Percentiles rank a stretch among this genome's conserved stretches.
Conservation (phyloP, 805 yeast genomes). For the Yarrowia keelungensis region DNA sequence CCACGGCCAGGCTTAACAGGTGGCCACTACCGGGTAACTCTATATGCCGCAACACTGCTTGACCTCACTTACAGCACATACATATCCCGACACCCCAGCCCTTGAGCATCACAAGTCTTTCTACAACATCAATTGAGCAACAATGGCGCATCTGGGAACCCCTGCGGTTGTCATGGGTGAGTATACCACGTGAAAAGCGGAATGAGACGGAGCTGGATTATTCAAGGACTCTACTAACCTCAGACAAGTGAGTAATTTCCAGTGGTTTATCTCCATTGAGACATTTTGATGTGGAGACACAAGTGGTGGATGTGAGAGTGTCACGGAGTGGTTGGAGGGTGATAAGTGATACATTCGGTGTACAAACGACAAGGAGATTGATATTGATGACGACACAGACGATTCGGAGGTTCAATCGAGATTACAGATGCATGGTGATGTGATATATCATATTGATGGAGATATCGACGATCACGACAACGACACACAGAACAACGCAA, state of each 20-base stretch:
- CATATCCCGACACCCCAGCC: slow-evolving; percentile 25
- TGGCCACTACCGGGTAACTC: slow-evolving; percentile 32
- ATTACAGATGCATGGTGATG: no score
- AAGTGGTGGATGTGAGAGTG: not conserved
- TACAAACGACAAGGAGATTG: not conserved
- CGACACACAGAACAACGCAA: no score
- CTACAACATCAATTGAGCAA: slow-evolving; percentile 33
- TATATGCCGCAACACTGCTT: slow-evolving; percentile 38
- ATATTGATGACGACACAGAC: not conserved
- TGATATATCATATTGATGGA: no score
- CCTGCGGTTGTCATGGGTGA: slow-evolving; percentile 97
- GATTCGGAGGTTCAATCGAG: no score
- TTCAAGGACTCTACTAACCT: slow-evolving; percentile 4
- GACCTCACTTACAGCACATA: slow-evolving; percentile 29
- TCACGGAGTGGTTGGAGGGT: no score
- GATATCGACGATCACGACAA: no score
- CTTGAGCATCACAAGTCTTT: slow-evolving; percentile 11
- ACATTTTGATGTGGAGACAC: not conserved
- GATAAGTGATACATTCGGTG: no score
- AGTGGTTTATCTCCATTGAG: slow-evolving; percentile 31
- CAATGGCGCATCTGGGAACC: slow-evolving; percentile 46
- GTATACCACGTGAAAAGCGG: slow-evolving; percentile 46
- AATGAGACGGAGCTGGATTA: not conserved
- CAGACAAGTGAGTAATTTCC: slow-evolving; percentile 38
- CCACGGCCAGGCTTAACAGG: not conserved